Conservation (phyloP, 495 filamentous ascomycete genomes). For the Letharia columbiana region DNA sequence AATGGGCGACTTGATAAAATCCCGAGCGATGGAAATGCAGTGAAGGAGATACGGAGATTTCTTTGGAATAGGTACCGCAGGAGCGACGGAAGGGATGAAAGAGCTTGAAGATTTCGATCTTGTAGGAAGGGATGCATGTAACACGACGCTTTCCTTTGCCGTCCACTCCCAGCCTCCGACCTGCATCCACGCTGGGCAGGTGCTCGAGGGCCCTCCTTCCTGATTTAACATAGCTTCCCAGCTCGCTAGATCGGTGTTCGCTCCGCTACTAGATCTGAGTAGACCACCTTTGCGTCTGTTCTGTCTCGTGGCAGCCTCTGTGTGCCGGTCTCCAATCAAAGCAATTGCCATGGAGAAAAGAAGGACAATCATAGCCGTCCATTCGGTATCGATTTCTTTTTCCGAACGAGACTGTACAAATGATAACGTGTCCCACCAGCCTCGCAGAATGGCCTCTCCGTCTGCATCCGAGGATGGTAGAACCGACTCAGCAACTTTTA, state of each 20-base stretch:
- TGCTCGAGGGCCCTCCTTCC: conserved; percentile 49
- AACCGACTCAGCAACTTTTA: conserved; percentile 54
- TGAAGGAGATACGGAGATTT: conserved; percentile 35
- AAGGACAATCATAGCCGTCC: conserved; percentile 67
- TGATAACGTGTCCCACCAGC: conserved; percentile 69
- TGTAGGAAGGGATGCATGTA: conserved; percentile 7
- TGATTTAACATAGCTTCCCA: conserved; percentile 55
- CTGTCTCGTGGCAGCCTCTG: conserved; percentile 31
- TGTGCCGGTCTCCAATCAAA: conserved; percentile 35
- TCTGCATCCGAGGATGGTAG: conserved; percentile 47
- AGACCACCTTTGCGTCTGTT: conserved; percentile 44
- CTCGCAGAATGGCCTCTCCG: conserved; percentile 56
- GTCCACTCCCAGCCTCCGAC: conserved; percentile 68
- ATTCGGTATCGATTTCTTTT: conserved; percentile 55
- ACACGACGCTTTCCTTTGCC: conserved; percentile 41
- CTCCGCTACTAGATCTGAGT: conserved; percentile 53
- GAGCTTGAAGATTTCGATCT: conserved; percentile 5
- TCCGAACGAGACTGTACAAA: conserved; percentile 50
- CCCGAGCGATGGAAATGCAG: conserved; percentile 39
- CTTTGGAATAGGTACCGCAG: conserved; percentile 16
- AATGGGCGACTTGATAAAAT: conserved; percentile 50
- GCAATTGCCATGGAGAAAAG: conserved; percentile 55
- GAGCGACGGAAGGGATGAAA: conserved; percentile 1
- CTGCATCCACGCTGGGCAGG: conserved; percentile 55
- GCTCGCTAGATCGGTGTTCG: conserved; percentile 46